These are phyloP conservation scores for Rehmannia glutinosa DNA, from an alignment of 257 asterid genomes.

Conservation along the genomic window DNA sequence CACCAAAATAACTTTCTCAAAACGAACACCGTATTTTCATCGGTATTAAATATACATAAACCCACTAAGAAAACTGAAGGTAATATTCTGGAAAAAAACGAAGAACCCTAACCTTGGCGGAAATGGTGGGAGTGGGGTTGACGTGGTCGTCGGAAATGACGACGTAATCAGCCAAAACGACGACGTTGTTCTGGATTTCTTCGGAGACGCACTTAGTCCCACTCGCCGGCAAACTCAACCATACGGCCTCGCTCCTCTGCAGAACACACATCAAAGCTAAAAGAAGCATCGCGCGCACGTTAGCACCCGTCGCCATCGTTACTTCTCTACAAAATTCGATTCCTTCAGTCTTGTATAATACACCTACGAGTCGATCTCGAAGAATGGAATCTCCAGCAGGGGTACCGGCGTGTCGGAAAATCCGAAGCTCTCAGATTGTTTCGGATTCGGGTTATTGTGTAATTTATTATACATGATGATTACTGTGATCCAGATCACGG, in stretches of 20 bases:
- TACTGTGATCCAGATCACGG: background rate
- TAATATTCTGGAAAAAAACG: background rate
- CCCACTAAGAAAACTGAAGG: background rate
- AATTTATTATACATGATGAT: background rate
- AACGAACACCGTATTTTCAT: no score
- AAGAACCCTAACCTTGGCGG: constrained; percentile 58
- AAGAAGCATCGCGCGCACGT: constrained; percentile 33
- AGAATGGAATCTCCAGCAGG: constrained; percentile 17
- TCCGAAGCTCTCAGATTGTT: background rate
- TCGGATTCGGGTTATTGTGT: background rate
- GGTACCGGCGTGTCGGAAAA: background rate
- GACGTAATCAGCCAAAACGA: constrained; percentile 81
- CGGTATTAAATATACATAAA: no score
- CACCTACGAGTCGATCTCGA: constrained; percentile 15
- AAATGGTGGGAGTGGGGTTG: constrained; percentile 60
- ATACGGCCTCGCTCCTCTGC: constrained; percentile 48
- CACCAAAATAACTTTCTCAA: background rate
- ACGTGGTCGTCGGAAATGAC: constrained; percentile 66
- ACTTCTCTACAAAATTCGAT: background rate
- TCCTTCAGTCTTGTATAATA: background rate
- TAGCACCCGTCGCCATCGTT: constrained; percentile 37
- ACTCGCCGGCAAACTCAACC: constrained; percentile 67
- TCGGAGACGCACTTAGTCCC: constrained; percentile 90
- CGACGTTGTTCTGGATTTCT: constrained; percentile 79
- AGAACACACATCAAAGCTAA: constrained; percentile 27